Percentiles rank a stretch among this genome's conserved stretches.
Evolutionary conservation across 768 basidiomycete species (phyloP).

Genomic region (Pisolithus sp.): DNA sequence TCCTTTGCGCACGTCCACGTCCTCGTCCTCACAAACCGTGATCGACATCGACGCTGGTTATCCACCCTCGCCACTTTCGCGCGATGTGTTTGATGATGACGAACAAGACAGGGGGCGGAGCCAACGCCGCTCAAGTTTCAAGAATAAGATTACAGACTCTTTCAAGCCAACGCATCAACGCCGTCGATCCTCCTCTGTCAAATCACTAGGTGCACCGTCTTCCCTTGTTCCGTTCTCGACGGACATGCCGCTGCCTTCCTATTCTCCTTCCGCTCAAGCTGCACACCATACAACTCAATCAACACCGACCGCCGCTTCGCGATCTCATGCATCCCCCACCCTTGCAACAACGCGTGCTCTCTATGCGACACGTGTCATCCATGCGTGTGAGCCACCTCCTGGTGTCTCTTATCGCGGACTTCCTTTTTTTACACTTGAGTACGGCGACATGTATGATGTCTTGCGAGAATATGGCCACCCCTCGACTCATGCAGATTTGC

Average conservation of each 20-base stretch:
- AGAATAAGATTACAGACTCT: conserved; percentile 27
- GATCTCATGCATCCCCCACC: conserved; percentile 17
- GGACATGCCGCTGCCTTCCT: conserved; percentile 18
- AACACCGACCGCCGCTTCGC: conserved; percentile 3
- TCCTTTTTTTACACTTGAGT: conserved; percentile 69
- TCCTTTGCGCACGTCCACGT: conserved; percentile 15
- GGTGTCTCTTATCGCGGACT: conserved; percentile 64
- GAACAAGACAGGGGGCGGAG: conserved; percentile 23
- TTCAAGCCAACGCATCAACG: conserved; percentile 28
- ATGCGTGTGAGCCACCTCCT: conserved; percentile 58
- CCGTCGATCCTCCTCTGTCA: conserved; percentile 28
- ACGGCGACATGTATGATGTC: conserved; percentile 59
- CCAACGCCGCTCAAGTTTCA: conserved; percentile 26
- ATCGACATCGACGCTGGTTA: conserved; percentile 18
- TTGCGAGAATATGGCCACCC: conserved; percentile 77
- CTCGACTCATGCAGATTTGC: conserved; percentile 62
- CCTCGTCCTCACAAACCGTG: conserved; percentile 22
- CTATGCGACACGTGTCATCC: conserved; percentile 64
- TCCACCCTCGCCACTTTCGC: conserved; percentile 25
- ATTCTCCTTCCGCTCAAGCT: conserved; percentile 15
- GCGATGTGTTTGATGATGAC: conserved; percentile 18
- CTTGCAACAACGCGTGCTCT: conserved; percentile 38
- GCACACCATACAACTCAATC: conserved; percentile 12
- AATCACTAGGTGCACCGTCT: conserved; percentile 27
- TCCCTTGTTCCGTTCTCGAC: conserved; percentile 17